Percentiles rank a stretch among this genome's conserved stretches.
Conservation (phyloP, 2,329 filamentous ascomycete genomes). For the Arthroderma sp. region DNA sequence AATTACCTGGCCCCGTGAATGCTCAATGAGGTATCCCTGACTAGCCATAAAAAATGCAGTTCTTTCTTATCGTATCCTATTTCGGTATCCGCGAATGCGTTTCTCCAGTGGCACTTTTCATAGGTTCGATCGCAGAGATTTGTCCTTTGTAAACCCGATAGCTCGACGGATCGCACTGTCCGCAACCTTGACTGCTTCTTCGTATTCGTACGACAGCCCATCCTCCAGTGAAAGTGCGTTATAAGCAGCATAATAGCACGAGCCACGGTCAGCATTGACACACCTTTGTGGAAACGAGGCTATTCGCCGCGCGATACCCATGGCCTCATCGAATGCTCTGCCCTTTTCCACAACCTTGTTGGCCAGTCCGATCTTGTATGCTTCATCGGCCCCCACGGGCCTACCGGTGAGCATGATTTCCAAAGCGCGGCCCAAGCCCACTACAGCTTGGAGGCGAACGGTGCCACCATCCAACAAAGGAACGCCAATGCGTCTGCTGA, state of each 20-base stretch:
- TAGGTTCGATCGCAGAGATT: conserved; percentile 3
- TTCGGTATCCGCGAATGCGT: not conserved
- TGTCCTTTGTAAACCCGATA: conserved; percentile 5
- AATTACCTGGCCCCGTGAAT: no score
- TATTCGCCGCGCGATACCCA: conserved; percentile 34
- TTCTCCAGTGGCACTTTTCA: not conserved
- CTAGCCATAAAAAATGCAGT: no score
- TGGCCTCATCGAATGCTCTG: conserved; percentile 37
- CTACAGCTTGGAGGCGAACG: conserved; percentile 37
- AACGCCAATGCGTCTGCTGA: conserved; percentile 42
- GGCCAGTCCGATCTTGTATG: conserved; percentile 39
- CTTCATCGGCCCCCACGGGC: conserved; percentile 36
- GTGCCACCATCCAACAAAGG: conserved; percentile 42
- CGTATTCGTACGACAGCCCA: conserved; percentile 37
- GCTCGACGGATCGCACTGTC: conserved; percentile 11
- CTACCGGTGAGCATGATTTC: conserved; percentile 47
- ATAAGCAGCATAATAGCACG: conserved; percentile 39
- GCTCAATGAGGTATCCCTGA: no score
- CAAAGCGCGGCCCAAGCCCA: conserved; percentile 41
- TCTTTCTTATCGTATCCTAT: not conserved
- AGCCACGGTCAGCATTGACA: conserved; percentile 39
- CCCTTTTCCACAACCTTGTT: conserved; percentile 42
- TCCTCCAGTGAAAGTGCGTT: conserved; percentile 37
- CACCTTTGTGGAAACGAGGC: conserved; percentile 39
- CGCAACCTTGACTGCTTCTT: conserved; percentile 32